Evolutionary conservation across 2,329 filamentous ascomycete genomes (phyloP).

Genomic region (Cladosporium sp.): DNA sequence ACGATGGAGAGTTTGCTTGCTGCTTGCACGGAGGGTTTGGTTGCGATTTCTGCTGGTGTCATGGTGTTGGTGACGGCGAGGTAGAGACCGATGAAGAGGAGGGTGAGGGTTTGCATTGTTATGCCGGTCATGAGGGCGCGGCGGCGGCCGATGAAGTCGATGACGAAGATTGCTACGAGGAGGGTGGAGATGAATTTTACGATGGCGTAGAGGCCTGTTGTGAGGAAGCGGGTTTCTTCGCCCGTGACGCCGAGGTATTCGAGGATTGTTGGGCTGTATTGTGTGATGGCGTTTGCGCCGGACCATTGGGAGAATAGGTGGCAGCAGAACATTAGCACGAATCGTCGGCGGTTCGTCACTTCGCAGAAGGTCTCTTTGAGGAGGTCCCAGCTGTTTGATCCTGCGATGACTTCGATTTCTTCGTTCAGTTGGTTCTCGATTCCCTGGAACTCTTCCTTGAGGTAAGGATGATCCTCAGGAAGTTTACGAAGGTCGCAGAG

Average conservation of each 20-base stretch:
- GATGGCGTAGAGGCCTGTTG: conserved; percentile 70
- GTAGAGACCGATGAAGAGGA: conserved; percentile 49
- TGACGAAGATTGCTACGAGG: conserved; percentile 67
- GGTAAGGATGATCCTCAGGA: conserved; percentile 58
- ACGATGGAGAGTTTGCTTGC: conserved; percentile 59
- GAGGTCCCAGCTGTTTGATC: conserved; percentile 55
- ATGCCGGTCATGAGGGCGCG: conserved; percentile 45
- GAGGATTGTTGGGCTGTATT: conserved; percentile 71
- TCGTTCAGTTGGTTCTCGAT: conserved; percentile 63
- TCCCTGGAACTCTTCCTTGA: conserved; percentile 49
- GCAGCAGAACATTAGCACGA: conserved; percentile 61
- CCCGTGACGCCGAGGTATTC: conserved; percentile 63
- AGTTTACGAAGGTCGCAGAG: conserved; percentile 53
- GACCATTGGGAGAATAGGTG: conserved; percentile 70
- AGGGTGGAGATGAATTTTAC: conserved; percentile 66
- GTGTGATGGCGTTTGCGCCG: conserved; percentile 66
- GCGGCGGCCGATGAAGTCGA: conserved; percentile 72
- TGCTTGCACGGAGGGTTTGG: conserved; percentile 45
- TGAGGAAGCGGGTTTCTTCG: conserved; percentile 60
- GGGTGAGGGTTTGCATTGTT: conserved; percentile 40
- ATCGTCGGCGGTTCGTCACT: conserved; percentile 64
- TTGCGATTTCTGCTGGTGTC: conserved; percentile 41
- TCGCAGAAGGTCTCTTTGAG: conserved; percentile 64
- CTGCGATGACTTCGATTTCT: conserved; percentile 64
- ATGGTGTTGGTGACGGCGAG: conserved; percentile 53